Base-by-base conservation (phyloP, 257 asterid species). In the Haberlea rhodopensis region DNA sequence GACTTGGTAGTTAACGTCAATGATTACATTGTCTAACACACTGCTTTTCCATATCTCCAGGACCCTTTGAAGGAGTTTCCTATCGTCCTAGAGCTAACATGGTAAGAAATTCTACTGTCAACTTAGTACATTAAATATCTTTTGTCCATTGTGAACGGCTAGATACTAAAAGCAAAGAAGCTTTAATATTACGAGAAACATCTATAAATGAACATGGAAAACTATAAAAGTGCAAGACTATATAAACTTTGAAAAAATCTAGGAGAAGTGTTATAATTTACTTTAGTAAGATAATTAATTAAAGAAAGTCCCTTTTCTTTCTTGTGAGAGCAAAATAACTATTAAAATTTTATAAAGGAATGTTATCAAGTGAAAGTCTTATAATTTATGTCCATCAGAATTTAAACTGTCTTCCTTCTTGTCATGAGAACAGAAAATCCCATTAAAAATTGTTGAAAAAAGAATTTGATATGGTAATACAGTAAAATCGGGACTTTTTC, bases 61-160 rank as follows among this genome's bases (percentile, higher is more conserved):
- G 89, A 61, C 96, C 96, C 74, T 90, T 84, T 67, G 86, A 86
- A 78, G 96, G 87, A 77, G 84, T 75, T 32, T 80, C 96, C 40
- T 86, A 73, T 78, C 79, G 77, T 57, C 91, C 95, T 1, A 73
- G 64, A 72, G 89, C 82, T 75, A 79, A 67, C 79, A 69, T 71
- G 99, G 99, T 94, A 84, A 34, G 78, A 9, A 75, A 60, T 34
- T 49, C 60, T 32, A 51, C 22, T 71, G 18, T 65, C 19, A 26
- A 62, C 65, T 76, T 76, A 25, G 31, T 45, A 24, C 27, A 53
- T 66, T 54, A 32, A 5, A 25, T 51, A 18, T 49, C 5, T 20
- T 15, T 49, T 66, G 29, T 48, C 63, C 63, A n/a, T 57, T 53
- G 31, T 64, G 52, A 64, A 22, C 4, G 69, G 31, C 68, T 45